phyloP scores from a whole-genome alignment of 768 basidiomycete genomes.

The Imleria badia region DNA sequence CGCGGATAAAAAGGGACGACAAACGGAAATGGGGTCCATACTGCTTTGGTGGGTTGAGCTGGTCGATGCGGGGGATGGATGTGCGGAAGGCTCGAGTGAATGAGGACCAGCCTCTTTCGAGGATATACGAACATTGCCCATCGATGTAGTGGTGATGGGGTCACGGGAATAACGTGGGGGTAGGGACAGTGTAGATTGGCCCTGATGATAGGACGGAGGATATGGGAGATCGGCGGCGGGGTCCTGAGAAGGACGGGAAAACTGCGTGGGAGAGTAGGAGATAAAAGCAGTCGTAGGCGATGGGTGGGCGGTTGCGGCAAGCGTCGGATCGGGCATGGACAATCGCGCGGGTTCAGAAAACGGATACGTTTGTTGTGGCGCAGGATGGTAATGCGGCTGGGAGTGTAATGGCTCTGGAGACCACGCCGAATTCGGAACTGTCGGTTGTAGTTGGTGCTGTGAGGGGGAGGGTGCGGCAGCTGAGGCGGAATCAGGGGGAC shows the following conservation, averaged over 20 bases:
- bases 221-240: slow-evolving; percentile 42
- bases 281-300: slow-evolving; percentile 32
- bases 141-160: slow-evolving; percentile 40
- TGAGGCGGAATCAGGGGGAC: slow-evolving; percentile 40
- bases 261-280: slow-evolving; percentile 31
- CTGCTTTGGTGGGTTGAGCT: slow-evolving; percentile 40
- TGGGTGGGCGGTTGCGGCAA: slow-evolving; percentile 25
- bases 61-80: slow-evolving; percentile 44
- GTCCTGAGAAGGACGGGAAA: slow-evolving; percentile 33
- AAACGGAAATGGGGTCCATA: slow-evolving; percentile 32
- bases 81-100: slow-evolving; percentile 28
- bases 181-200: slow-evolving; percentile 19
- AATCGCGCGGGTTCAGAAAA: slow-evolving; percentile 33
- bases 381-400: slow-evolving; percentile 31
- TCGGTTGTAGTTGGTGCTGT: slow-evolving; percentile 23
- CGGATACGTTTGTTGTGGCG: slow-evolving; percentile 16
- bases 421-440: slow-evolving; percentile 36
- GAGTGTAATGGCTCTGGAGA: slow-evolving; percentile 36
- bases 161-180: slow-evolving; percentile 53
- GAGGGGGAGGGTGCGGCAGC: slow-evolving; percentile 28
- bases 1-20: slow-evolving; percentile 19
- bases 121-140: slow-evolving; percentile 30
- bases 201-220: slow-evolving; percentile 25
- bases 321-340: slow-evolving; percentile 33
- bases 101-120: slow-evolving; percentile 30